These are phyloP conservation scores for Dendrocalamus latiflorus DNA, from an alignment of 202 grass and related monocot species.

Conservation along the genomic window DNA sequence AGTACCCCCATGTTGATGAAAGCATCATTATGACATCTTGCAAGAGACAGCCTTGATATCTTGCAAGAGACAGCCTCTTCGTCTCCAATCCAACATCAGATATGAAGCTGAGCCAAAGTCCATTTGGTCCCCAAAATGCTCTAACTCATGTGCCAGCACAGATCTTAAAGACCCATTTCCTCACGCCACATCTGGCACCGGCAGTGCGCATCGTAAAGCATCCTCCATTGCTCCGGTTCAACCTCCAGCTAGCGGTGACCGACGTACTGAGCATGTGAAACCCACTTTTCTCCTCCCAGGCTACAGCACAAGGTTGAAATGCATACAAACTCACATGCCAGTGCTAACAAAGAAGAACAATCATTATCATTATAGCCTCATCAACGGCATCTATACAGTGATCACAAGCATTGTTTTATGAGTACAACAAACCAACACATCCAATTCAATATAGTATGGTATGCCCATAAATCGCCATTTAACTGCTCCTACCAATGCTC, in stretches of 20 bases:
- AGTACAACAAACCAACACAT: slow-evolving; percentile 25
- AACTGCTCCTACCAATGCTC: neutral
- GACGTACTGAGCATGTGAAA: neutral
- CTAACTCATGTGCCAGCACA: neutral
- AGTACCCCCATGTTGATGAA: neutral
- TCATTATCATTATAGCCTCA: slow-evolving; percentile 14
- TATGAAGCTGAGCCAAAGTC: neutral
- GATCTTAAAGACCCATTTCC: neutral
- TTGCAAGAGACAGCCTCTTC: neutral
- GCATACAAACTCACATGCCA: neutral
- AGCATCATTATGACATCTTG: neutral
- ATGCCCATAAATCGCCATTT: slow-evolving; percentile 22
- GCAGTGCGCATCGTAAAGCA: neutral
- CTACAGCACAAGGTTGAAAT: neutral
- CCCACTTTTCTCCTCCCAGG: neutral
- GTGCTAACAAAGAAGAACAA: neutral
- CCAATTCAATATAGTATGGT: slow-evolving; percentile 7
- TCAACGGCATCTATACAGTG: slow-evolving; percentile 32
- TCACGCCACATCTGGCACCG: neutral
- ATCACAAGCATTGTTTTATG: slow-evolving; percentile 9
- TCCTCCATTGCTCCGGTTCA: neutral
- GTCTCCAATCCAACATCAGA: neutral
- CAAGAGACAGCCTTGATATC: neutral
- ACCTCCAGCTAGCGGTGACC: neutral
- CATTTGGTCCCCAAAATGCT: neutral